Evolutionary conservation across 805 yeast genomes (phyloP), one percentile per base, ranked within the genome.

Genomic region (Cyberlindnera galapagoensis): DNA sequence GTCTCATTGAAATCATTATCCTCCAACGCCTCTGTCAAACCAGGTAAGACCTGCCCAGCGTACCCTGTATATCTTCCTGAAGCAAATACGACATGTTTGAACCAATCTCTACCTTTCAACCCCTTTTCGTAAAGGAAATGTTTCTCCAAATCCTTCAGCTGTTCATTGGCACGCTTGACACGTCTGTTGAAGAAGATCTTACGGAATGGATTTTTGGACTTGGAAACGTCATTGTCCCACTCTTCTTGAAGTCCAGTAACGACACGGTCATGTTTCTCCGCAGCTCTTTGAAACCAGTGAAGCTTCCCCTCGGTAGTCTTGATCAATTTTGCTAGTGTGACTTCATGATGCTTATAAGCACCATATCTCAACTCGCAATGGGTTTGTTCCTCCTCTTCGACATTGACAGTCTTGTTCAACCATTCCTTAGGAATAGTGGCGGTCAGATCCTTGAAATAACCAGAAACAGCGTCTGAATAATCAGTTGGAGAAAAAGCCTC

Each of bases 41-140:
- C 76, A 7, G 78, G 79, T 17, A 71, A 51, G 17, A 65, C 61
- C 44, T 67, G 75, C 2, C 76, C 76, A 26, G 65, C 67, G 39
- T 72, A 73, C 8, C 78, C 79, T 1, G 76, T 71, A 44, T 67
- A 67, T 45, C 77, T 60, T 4, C 78, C 77, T 38, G 71, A 57
- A 2, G 76, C 72, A 46, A 57, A 73, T 14, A 71, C 63, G 29
- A 65, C 54, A 52, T 72, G 77, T 40, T 65, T 69, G 52, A 69
- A 73, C 77, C 77, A 73, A 8, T 62, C 52, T 51, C 79, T 60
- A 18, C 57, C 60, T 6, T 57, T 60, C 28, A 73, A 51, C 1
- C 79, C 79, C 6, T 60, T 54, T 21, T 62, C 57, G 35, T 60
- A 54, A 19, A 73, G 38, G 42, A 73, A 70, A 9, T 43, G 39